Evolutionary conservation across 2,329 filamentous ascomycete genomes (phyloP).

Genomic region (Pseudocercospora crystallina): DNA sequence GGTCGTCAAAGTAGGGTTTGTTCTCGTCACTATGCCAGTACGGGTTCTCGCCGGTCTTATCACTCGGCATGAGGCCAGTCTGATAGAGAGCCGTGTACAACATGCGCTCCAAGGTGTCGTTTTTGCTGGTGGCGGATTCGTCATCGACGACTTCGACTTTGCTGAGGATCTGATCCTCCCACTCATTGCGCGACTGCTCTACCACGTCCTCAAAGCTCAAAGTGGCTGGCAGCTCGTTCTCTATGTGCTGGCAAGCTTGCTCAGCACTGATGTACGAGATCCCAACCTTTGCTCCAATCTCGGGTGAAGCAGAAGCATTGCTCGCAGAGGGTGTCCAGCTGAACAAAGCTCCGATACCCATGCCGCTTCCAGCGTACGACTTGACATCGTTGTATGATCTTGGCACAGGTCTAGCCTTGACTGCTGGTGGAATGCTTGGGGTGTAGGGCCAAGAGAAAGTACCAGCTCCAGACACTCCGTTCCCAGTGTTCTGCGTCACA

Average conservation of each 20-base stretch:
- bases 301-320: slow-evolving; percentile 11
- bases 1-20: slow-evolving; percentile 40
- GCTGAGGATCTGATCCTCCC: slow-evolving; percentile 18
- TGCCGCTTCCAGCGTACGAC: slow-evolving; percentile 19
- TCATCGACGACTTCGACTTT: slow-evolving; percentile 18
- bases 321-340: slow-evolving; percentile 18
- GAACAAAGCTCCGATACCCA: slow-evolving; percentile 23
- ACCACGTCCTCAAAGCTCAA: slow-evolving; percentile 17
- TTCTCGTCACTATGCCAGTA: slow-evolving; percentile 28
- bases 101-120: slow-evolving; percentile 21
- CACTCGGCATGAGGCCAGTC: slow-evolving; percentile 22
- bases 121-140: slow-evolving; percentile 13
- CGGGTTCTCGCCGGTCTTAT: slow-evolving; percentile 33
- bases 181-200: slow-evolving; percentile 19
- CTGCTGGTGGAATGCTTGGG: slow-evolving; percentile 15
- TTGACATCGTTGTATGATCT: slow-evolving; percentile 19
- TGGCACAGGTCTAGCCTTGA: slow-evolving; percentile 13
- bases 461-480: slow-evolving; percentile 18
- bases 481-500: slow-evolving; percentile 8
- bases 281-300: slow-evolving; percentile 16
- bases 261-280: slow-evolving; percentile 21
- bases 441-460: slow-evolving; percentile 24
- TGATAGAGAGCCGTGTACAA: slow-evolving; percentile 26
- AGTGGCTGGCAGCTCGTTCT: slow-evolving; percentile 13
- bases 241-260: slow-evolving; percentile 19